Conservation (phyloP, 305 asterid species). For the Fraxinus nigra region DNA sequence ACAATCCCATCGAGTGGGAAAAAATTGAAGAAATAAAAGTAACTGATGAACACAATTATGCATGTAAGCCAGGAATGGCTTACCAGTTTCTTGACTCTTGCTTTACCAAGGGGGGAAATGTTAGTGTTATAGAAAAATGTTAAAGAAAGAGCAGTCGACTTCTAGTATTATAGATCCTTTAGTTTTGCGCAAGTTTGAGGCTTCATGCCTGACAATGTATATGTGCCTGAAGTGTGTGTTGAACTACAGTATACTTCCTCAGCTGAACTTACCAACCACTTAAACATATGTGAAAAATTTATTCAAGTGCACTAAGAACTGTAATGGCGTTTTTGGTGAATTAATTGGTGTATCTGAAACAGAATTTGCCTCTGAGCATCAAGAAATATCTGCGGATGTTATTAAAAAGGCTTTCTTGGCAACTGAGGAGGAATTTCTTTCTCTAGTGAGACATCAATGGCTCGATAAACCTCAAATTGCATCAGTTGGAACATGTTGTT, state of each 20-base stretch:
- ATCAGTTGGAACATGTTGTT: conserved; percentile 90
- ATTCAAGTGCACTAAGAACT: not conserved
- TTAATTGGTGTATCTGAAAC: conserved; percentile 27
- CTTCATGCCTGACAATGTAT: not conserved
- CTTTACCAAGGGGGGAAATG: not conserved
- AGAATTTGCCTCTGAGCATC: conserved; percentile 70
- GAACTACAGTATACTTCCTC: not conserved
- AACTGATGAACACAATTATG: not conserved
- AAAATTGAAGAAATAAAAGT: not conserved
- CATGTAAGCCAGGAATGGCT: not conserved
- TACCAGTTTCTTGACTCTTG: not conserved
- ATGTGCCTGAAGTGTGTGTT: not conserved
- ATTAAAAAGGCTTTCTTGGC: conserved; percentile 76
- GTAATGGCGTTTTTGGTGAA: not conserved
- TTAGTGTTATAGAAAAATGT: not conserved
- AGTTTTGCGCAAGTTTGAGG: not conserved
- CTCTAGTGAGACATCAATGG: conserved; percentile 75
- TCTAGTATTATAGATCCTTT: not conserved
- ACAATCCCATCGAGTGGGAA: not conserved
- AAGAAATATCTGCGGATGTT: conserved; percentile 61
- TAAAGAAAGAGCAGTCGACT: not conserved
- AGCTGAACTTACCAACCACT: not conserved
- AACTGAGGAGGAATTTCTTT: conserved; percentile 80
- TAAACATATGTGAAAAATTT: not conserved
- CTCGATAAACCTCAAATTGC: conserved; percentile 68